These are phyloP conservation scores for Hypoxylon sp. DNA, from an alignment of 2,329 filamentous ascomycete genomes.

Conservation along the genomic window DNA sequence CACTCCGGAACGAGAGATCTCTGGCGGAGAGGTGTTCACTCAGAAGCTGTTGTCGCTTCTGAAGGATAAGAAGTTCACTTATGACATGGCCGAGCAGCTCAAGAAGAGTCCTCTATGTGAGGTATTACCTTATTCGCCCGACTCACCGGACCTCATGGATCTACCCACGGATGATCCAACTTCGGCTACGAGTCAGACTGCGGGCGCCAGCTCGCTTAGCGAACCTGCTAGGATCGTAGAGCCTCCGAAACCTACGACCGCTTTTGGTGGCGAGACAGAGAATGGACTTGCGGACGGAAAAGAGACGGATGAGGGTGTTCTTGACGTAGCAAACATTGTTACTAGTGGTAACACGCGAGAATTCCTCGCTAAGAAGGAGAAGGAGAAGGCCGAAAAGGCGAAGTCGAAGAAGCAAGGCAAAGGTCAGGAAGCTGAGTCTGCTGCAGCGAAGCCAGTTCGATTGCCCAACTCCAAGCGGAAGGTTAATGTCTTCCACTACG, in stretches of 20 bases:
- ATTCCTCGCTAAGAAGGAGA: conserved; percentile 86
- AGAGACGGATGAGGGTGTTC: conserved; percentile 76
- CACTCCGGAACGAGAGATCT: conserved; percentile 63
- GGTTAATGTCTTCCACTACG: conserved; percentile 80
- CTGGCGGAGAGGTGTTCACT: conserved; percentile 92
- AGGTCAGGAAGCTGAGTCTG: conserved; percentile 69
- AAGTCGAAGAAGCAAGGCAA: conserved; percentile 74
- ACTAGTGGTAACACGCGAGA: conserved; percentile 85
- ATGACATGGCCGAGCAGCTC: conserved; percentile 79
- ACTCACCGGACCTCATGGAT: conserved; percentile 63
- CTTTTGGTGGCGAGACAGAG: conserved; percentile 56
- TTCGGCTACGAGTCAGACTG: conserved; percentile 51
- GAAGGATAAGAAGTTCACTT: conserved; percentile 69
- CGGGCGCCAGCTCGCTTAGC: conserved; percentile 40
- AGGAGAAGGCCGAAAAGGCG: conserved; percentile 79
- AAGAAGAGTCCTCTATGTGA: conserved; percentile 78
- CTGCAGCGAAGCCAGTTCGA: conserved; percentile 69
- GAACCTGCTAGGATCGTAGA: conserved; percentile 29
- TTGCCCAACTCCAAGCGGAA: conserved; percentile 81
- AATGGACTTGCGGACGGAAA: conserved; percentile 58
- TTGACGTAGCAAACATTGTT: conserved; percentile 89
- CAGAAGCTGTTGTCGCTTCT: conserved; percentile 78
- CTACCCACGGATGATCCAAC: conserved; percentile 62
- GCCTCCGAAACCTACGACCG: conserved; percentile 34
- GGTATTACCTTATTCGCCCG: conserved; percentile 71